Conservation (phyloP, 331 rosid species). For the Malus hybrid region DNA sequence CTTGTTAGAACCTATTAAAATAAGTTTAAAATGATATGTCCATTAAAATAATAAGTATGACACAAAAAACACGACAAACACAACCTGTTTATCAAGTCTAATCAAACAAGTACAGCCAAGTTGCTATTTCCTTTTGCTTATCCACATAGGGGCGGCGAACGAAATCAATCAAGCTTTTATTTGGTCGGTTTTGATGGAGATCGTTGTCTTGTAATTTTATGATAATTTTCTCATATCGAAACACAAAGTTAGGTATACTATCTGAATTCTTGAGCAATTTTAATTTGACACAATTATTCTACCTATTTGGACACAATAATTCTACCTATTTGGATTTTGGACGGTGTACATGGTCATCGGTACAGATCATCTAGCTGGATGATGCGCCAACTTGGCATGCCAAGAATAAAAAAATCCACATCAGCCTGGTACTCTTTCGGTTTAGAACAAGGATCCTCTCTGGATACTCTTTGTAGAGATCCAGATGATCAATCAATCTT, state of each 20-base stretch:
- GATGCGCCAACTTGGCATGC: slow-evolving; percentile 5
- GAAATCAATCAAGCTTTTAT: slow-evolving; percentile 16
- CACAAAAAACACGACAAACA: no score
- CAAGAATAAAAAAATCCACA: slow-evolving; percentile 1
- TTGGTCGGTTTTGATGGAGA: slow-evolving; percentile 54
- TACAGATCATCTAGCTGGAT: neutral
- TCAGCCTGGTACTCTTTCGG: neutral
- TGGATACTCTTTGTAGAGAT: no score
- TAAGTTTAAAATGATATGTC: no score
- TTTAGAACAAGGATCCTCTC: no score
- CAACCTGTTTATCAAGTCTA: no score
- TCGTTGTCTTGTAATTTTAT: slow-evolving; percentile 16
- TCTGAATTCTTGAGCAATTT: neutral
- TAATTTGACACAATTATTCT: neutral
- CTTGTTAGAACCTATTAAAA: no score
- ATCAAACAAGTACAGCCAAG: neutral
- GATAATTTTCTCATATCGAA: neutral
- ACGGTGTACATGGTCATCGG: slow-evolving; percentile 3
- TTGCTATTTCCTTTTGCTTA: neutral
- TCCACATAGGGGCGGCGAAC: slow-evolving; percentile 43
- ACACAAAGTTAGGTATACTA: neutral
- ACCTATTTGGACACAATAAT: neutral
- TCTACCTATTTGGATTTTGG: neutral
- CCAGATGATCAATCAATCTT: no score
- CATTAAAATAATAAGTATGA: neutral